A percentile compares a stretch with the other conserved stretches of the same genome.
Evolutionary conservation across 768 basidiomycete species (phyloP).

Genomic region (Leccinellum luteum): DNA sequence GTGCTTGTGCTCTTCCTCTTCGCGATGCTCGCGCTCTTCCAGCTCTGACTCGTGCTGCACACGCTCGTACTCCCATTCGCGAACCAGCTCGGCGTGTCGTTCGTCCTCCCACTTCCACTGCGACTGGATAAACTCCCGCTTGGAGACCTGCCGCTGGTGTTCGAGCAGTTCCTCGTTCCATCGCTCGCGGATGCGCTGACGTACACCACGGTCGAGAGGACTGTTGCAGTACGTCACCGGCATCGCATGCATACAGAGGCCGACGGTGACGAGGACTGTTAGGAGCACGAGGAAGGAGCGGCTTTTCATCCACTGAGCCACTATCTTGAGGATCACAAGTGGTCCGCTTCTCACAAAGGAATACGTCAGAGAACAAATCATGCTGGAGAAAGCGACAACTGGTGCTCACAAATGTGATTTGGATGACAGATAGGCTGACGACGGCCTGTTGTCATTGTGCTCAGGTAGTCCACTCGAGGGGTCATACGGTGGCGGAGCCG

Average conservation of each 20-base stretch:
- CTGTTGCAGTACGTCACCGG: neutral
- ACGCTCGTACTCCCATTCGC: slow-evolving; percentile 21
- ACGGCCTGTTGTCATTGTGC: neutral
- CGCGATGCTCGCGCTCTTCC: neutral
- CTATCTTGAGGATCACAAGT: neutral
- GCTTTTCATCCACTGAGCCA: neutral
- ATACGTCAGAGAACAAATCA: neutral
- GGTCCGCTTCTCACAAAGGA: neutral
- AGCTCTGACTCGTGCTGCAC: slow-evolving; percentile 6
- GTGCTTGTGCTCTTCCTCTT: neutral
- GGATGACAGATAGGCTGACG: neutral
- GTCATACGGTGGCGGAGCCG: neutral
- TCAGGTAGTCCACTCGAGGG: neutral
- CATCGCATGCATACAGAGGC: neutral
- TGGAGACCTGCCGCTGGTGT: slow-evolving; percentile 12
- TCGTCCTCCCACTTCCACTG: slow-evolving; percentile 23
- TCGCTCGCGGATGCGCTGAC: slow-evolving; percentile 19
- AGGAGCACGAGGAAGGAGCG: neutral
- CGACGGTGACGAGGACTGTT: neutral
- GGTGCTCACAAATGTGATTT: neutral
- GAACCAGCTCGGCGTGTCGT: slow-evolving; percentile 2
- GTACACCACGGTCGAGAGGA: slow-evolving; percentile 15
- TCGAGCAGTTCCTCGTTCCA: slow-evolving; percentile 19
- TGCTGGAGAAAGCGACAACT: neutral
- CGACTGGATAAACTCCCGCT: slow-evolving; percentile 9